Evolutionary conservation across 352 stramenopile species (phyloP), one percentile per base, ranked within the genome.

Genomic region (Lagenidium giganteum): DNA sequence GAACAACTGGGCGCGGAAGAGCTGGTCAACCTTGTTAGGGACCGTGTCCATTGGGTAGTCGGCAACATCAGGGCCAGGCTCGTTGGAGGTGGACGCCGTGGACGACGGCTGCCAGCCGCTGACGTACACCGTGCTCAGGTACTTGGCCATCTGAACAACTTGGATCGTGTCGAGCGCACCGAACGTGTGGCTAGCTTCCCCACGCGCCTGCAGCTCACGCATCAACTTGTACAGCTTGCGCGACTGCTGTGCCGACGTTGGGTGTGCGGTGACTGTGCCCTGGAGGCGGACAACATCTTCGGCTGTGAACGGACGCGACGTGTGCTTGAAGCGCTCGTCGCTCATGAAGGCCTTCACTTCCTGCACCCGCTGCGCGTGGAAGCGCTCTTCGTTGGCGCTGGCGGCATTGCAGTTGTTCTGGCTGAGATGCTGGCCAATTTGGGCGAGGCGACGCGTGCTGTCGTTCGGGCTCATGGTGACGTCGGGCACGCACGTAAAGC

Each of bases 21-120:
- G 81, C 67, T 98, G 96, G 77, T 99, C 95, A 14, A 98, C 93
- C 62, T 98, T 98, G 67, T 97, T 97, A 12, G 94, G 95, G 32
- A 98, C 95, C 26, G 96, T 99, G 80, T 99, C 94, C 80, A 97
- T 98, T 5, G 96, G 95, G 83, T 99, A 99, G 76, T 98, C 95
- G 5, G 96, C 96, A 63, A 99, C 97, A 61, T 99, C 96, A 21
- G 96, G 82, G 31, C 82, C 82, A 4, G 82, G 95, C 63, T 99
- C 95, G 70, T 99, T 98, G 48, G 90, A 97, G 30, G 86, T 96
- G 45, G 84, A 96, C 33, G 88, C 87, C 36, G 88, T 97, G 25
- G 81, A 95, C 42, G 81, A 97, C 63, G 92, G 98, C 64, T 99
- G 96, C 96, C 96, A 99, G 55, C 96, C 96, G 54, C 79, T 97